phyloP scores from a whole-genome alignment of 176 grass and related monocot genomes.

The Echinochloa phyllopogon region DNA sequence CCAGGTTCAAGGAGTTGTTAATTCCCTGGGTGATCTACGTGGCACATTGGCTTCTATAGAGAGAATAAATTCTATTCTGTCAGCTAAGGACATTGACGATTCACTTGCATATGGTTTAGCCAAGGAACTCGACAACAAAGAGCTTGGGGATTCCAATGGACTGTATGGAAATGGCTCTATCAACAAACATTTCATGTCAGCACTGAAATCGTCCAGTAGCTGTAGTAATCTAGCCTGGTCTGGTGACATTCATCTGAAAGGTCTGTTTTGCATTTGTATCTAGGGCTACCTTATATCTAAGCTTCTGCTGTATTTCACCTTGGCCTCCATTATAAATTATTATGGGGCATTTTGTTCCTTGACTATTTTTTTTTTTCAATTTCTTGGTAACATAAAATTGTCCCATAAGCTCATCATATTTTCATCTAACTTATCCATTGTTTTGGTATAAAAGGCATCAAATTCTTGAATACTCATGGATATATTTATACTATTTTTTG shows the following conservation, averaged over 20 bases:
- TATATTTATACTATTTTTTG: not conserved
- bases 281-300: not conserved
- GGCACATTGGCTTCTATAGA: constrained; percentile 79
- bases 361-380: constrained; percentile 15
- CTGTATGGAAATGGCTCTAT: constrained; percentile 43
- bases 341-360: constrained; percentile 18
- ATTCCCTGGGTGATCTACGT: constrained; percentile 90
- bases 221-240: constrained; percentile 78
- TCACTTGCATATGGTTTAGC: constrained; percentile 96
- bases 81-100: constrained; percentile 76
- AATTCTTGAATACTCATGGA: constrained; percentile 12
- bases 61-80: constrained; percentile 89
- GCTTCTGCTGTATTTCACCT: not conserved
- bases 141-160: constrained; percentile 52
- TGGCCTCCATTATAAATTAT: constrained; percentile 7
- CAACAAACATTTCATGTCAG: constrained; percentile 82
- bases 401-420: constrained; percentile 2
- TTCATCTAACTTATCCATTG: not conserved
- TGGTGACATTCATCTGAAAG: constrained; percentile 94
- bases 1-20: constrained; percentile 97
- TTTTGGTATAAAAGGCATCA: not conserved
- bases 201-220: constrained; percentile 67
- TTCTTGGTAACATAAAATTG: not conserved
- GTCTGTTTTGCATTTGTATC: constrained; percentile 40
- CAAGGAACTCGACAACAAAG: constrained; percentile 72